Evolutionary conservation across 441 rosid genomes (phyloP), one percentile per base, ranked within the genome.

Genomic region (Rhodomyrtus psidioides): DNA sequence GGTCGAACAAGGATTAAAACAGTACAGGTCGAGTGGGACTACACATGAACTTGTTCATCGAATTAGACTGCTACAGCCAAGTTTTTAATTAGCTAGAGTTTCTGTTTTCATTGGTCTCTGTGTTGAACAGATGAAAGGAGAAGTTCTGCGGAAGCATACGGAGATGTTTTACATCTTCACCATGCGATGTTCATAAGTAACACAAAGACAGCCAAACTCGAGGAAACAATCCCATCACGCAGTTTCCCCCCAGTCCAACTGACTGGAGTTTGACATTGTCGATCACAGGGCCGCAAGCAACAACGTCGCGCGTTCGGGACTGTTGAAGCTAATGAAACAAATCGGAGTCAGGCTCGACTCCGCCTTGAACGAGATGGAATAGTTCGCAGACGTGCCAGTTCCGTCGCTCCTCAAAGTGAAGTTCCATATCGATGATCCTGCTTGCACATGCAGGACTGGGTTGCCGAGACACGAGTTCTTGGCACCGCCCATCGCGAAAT

Each of bases 401-500:
- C 93, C 92, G 16, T 83, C 88, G 86, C 92, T 91, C 59, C 60
- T 84, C 49, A 91, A 3, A 19, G 93, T 88, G 84, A 91, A 89
- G 79, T 89, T 91, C 83, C 89, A 89, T 84, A 79, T 82, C 34
- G 83, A 2, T 5, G 89, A 60, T 84, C 95, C 93, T 74, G 93
- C 94, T 89, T 86, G 90, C 59, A 89, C 94, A 65, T 88, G 85
- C 51, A 92, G 90, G 6, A 87, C 16, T 53, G 93, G 89, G 51
- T 84, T 86, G 58, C 92, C 94, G 30, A 57, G 85, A 54, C 94
- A 92, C 0, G 85, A 88, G 60, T 90, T 88, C 49, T 89, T 91
- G 39, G 93, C 93, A 51, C 93, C 93, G 58, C 94, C 97, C 17
- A 92, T 87, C 19, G 88, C 88, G 87, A 93, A 95, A 42, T 90